phyloP scores from a whole-genome alignment of 164 flowering plant species.

The Sedum album region DNA sequence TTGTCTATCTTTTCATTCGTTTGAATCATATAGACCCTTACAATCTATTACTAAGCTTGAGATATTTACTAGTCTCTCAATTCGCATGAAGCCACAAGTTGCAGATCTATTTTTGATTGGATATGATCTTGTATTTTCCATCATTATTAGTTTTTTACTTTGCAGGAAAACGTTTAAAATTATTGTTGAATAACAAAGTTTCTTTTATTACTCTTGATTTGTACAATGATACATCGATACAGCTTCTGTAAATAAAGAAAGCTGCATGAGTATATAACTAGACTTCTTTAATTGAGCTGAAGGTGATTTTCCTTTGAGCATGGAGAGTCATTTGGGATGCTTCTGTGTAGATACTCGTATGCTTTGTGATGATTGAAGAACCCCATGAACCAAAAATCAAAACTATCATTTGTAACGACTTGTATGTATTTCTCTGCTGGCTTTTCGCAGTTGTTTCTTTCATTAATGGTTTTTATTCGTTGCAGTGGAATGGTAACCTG shows the following conservation, averaged over 20 bases:
- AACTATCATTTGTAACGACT: slow-evolving; percentile 22
- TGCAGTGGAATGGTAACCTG: slow-evolving; percentile 23
- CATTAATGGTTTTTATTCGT: slow-evolving; percentile 17
- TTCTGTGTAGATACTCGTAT: slow-evolving; percentile 14
- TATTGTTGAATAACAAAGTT: neutral
- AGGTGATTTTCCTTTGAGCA: neutral
- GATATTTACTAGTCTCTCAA: too few relatives aligned
- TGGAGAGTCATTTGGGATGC: slow-evolving; percentile 8
- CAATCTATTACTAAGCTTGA: neutral
- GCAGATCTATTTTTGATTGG: too few relatives aligned
- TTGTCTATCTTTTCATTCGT: neutral
- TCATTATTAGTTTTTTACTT: too few relatives aligned
- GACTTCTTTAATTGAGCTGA: neutral
- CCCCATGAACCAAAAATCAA: slow-evolving; percentile 38
- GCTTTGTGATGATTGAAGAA: slow-evolving; percentile 21
- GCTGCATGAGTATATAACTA: neutral
- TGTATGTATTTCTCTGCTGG: slow-evolving; percentile 26
- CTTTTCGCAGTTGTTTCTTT: slow-evolving; percentile 18
- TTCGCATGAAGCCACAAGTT: too few relatives aligned
- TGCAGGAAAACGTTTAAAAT: too few relatives aligned
- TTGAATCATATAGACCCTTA: neutral
- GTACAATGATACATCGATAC: neutral
- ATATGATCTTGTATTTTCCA: too few relatives aligned
- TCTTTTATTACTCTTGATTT: neutral
- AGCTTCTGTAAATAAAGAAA: neutral